Percentiles rank a stretch among this genome's conserved stretches.
Conservation (phyloP, 768 basidiomycete species). For the Suillus clintonianus region DNA sequence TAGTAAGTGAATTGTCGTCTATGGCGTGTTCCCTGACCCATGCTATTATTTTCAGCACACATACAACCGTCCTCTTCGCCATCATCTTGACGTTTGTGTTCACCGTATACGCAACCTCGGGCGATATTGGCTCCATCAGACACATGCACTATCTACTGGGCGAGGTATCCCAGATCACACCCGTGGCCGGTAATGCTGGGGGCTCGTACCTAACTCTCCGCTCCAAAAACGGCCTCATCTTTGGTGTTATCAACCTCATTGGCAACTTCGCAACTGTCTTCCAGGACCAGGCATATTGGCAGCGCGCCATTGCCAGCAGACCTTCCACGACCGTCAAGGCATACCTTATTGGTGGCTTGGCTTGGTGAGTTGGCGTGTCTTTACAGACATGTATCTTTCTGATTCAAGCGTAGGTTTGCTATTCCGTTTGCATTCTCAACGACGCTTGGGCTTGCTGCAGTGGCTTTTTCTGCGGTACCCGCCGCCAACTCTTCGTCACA, state of each 20-base stretch:
- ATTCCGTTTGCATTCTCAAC: slow-evolving; percentile 89
- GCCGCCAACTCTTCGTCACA: slow-evolving; percentile 25
- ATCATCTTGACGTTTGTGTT: slow-evolving; percentile 81
- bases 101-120: slow-evolving; percentile 79
- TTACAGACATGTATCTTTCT: neutral
- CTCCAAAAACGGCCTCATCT: slow-evolving; percentile 75
- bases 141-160: slow-evolving; percentile 81
- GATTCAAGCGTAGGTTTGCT: slow-evolving; percentile 55
- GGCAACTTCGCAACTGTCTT: slow-evolving; percentile 78
- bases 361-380: slow-evolving; percentile 57
- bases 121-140: slow-evolving; percentile 75
- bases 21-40: neutral
- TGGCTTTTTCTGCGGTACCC: slow-evolving; percentile 64
- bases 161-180: slow-evolving; percentile 51
- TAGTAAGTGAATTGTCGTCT: slow-evolving; percentile 53
- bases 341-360: slow-evolving; percentile 84
- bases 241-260: slow-evolving; percentile 85
- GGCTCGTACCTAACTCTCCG: slow-evolving; percentile 86
- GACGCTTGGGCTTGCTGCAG: slow-evolving; percentile 84
- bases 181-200: slow-evolving; percentile 79
- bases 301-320: slow-evolving; percentile 84
- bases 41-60: slow-evolving; percentile 52
- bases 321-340: slow-evolving; percentile 89
- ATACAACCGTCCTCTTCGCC: slow-evolving; percentile 82
- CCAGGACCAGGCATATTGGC: slow-evolving; percentile 84